phyloP scores from a whole-genome alignment of 2,329 filamentous ascomycete genomes.

The Ascochyta rabiei region DNA sequence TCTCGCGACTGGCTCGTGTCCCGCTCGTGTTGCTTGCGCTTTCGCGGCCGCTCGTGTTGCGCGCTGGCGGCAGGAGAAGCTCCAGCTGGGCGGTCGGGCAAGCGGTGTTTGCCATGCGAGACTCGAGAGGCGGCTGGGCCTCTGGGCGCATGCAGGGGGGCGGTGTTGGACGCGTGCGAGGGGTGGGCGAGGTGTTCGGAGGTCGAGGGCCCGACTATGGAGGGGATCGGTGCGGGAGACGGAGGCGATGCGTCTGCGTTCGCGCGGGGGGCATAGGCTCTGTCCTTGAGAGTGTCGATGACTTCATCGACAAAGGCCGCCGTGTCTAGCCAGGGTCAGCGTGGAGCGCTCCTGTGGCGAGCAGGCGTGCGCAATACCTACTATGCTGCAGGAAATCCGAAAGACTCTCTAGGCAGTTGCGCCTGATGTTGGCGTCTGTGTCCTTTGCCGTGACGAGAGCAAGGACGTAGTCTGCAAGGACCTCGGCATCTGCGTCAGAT shows the following conservation, averaged over 20 bases:
- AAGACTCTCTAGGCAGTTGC: slow-evolving; percentile 73
- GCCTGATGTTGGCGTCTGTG: slow-evolving; percentile 66
- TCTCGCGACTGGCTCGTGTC: slow-evolving; percentile 53
- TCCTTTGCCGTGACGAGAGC: slow-evolving; percentile 71
- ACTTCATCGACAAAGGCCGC: slow-evolving; percentile 72
- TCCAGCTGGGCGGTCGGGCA: slow-evolving; percentile 22
- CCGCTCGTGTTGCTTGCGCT: slow-evolving; percentile 63
- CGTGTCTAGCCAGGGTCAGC: slow-evolving; percentile 55
- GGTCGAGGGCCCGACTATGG: slow-evolving; percentile 30
- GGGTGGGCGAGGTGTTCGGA: slow-evolving; percentile 26
- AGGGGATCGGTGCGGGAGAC: slow-evolving; percentile 31
- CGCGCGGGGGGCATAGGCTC: slow-evolving; percentile 48
- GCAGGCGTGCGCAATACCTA: slow-evolving; percentile 40
- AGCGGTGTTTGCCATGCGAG: slow-evolving; percentile 15
- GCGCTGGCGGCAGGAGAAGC: background rate
- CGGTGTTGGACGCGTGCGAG: slow-evolving; percentile 25
- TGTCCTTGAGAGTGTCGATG: slow-evolving; percentile 68
- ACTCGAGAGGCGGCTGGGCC: slow-evolving; percentile 28
- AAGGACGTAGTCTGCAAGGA: slow-evolving; percentile 84
- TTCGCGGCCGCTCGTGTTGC: slow-evolving; percentile 50
- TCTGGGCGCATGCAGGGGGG: slow-evolving; percentile 31
- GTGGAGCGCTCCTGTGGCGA: background rate
- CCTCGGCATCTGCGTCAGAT: slow-evolving; percentile 79
- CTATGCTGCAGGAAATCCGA: slow-evolving; percentile 76
- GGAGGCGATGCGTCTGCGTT: slow-evolving; percentile 25